These are phyloP conservation scores for Boletellus emodensis DNA, from an alignment of 768 basidiomycete genomes.

Conservation along the genomic window DNA sequence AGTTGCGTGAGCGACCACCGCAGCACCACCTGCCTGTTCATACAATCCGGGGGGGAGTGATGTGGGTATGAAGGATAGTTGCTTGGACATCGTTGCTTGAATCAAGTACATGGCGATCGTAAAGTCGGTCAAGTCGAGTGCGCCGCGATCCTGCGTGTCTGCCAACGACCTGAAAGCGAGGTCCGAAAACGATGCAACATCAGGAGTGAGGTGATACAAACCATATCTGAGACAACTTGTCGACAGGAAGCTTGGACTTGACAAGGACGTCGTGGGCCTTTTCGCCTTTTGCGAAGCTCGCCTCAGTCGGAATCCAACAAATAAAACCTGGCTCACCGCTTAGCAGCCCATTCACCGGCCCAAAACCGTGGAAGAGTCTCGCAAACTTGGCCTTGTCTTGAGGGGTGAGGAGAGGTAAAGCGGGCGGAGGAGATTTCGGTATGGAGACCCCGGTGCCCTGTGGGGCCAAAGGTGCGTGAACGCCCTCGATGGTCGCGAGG, in stretches of 20 bases:
- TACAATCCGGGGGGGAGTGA: conserved; percentile 80
- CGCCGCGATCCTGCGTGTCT: conserved; percentile 91
- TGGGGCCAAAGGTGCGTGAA: conserved; percentile 47
- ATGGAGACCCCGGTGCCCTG: conserved; percentile 53
- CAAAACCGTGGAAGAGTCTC: conserved; percentile 67
- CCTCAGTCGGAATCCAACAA: not conserved
- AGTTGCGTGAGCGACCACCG: conserved; percentile 50
- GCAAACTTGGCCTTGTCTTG: conserved; percentile 85
- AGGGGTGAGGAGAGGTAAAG: conserved; percentile 64
- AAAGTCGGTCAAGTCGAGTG: conserved; percentile 87
- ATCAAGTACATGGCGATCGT: conserved; percentile 96
- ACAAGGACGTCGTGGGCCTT: conserved; percentile 89
- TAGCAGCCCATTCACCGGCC: conserved; percentile 73
- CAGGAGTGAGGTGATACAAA: conserved; percentile 32
- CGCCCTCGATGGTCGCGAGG: conserved; percentile 72
- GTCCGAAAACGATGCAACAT: not conserved
- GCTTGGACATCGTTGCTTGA: conserved; percentile 83
- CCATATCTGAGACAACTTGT: conserved; percentile 93
- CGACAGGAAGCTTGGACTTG: conserved; percentile 83
- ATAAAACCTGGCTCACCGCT: conserved; percentile 50
- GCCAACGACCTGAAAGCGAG: conserved; percentile 69
- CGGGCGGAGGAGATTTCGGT: conserved; percentile 56
- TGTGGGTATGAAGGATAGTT: conserved; percentile 66
- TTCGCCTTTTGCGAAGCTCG: conserved; percentile 50
- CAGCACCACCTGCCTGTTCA: conserved; percentile 64